phyloP scores from a whole-genome alignment of 1,139 yeast species.

The Torulaspora globosa region DNA sequence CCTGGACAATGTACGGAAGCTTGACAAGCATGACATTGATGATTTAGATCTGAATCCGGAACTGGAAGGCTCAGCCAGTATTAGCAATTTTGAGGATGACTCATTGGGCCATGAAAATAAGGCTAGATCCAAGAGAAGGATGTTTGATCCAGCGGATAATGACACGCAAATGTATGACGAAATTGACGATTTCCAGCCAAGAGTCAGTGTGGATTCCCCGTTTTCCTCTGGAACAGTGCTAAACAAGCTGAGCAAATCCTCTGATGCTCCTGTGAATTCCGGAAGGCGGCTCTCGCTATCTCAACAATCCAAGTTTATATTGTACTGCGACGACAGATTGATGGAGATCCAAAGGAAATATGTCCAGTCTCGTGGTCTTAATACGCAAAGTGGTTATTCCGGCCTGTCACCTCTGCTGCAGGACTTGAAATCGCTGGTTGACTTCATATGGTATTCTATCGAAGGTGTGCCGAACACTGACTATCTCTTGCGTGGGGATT shows the following conservation, averaged over 20 bases:
- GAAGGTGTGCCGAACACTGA: constrained; percentile 38
- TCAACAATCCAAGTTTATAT: constrained; percentile 60
- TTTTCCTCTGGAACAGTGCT: constrained; percentile 27
- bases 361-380: constrained; percentile 52
- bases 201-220: constrained; percentile 32
- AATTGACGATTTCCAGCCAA: constrained; percentile 33
- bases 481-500: constrained; percentile 23
- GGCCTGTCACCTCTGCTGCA: constrained; percentile 42
- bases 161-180: constrained; percentile 26
- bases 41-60: constrained; percentile 36
- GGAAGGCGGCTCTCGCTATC: constrained; percentile 35
- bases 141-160: constrained; percentile 10
- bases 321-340: constrained; percentile 57
- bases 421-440: constrained; percentile 48
- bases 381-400: constrained; percentile 40
- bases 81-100: constrained; percentile 19
- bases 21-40: constrained; percentile 33
- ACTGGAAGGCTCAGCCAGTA: constrained; percentile 31
- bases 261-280: constrained; percentile 10
- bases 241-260: constrained; percentile 2
- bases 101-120: constrained; percentile 12
- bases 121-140: constrained; percentile 7
- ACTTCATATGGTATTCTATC: constrained; percentile 57
- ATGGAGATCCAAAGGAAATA: constrained; percentile 58
- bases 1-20: constrained; percentile 31